phyloP scores from a whole-genome alignment of 345 rosid genomes.

The Populus ilicifolia region DNA sequence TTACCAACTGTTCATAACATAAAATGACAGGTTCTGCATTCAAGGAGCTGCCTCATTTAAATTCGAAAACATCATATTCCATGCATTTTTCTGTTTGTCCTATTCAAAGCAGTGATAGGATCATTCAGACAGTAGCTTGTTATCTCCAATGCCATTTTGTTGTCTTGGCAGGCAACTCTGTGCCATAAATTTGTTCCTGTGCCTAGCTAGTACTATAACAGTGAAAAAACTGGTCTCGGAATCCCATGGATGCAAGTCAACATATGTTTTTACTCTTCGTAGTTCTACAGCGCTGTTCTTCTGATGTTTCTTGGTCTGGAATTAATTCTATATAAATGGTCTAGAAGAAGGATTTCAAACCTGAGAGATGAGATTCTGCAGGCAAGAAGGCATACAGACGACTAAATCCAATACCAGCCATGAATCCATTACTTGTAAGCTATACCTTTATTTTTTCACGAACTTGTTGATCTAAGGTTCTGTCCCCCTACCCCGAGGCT shows the following conservation, averaged over 20 bases:
- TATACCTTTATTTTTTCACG: not conserved
- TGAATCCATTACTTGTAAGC: too few relatives aligned
- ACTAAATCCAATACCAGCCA: not conserved
- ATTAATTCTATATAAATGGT: not conserved
- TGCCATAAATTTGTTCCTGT: not conserved
- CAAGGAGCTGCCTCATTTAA: not conserved
- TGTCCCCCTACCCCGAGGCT: not conserved
- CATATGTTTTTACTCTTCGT: not conserved
- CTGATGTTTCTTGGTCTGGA: not conserved
- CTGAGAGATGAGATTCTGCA: not conserved
- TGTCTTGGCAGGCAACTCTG: not conserved
- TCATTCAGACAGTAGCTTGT: not conserved
- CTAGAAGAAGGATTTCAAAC: not conserved
- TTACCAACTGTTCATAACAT: not conserved
- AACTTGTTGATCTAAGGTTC: not conserved
- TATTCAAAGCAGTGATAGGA: not conserved
- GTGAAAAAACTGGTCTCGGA: not conserved
- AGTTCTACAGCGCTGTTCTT: not conserved
- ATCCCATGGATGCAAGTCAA: too few relatives aligned
- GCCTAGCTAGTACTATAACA: not conserved
- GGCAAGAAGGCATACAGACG: not conserved
- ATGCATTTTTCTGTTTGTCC: not conserved
- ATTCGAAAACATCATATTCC: not conserved
- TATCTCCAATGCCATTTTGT: not conserved
- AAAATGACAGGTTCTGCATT: slow-evolving; percentile 1